Conservation (phyloP, 441 rosid species). For the Rhodomyrtus psidioides region DNA sequence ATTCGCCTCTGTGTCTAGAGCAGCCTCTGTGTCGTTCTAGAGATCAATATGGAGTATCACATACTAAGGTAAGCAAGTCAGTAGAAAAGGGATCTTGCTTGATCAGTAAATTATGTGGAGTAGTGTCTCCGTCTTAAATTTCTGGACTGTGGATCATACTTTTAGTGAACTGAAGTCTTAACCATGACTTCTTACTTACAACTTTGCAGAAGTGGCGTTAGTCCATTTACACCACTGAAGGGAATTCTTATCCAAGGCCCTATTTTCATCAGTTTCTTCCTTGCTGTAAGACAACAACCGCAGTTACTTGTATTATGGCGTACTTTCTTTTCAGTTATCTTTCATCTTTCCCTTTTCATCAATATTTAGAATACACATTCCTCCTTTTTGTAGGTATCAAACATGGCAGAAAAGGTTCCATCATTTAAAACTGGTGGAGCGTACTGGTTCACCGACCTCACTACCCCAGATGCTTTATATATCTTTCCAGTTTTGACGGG, state of each 20-base stretch:
- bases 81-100: neutral
- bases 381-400: constrained; percentile 38
- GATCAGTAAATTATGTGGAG: neutral
- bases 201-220: constrained; percentile 60
- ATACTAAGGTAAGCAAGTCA: neutral
- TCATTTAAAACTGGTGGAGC: constrained; percentile 91
- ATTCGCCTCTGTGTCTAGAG: neutral
- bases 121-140: neutral
- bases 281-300: neutral
- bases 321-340: neutral
- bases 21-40: no score
- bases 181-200: neutral
- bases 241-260: constrained; percentile 3
- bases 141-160: neutral
- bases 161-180: neutral
- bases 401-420: constrained; percentile 91
- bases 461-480: constrained; percentile 62
- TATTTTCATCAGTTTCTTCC: constrained; percentile 4
- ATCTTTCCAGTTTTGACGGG: constrained; percentile 65
- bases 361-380: neutral
- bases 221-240: constrained; percentile 34
- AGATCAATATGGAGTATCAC: neutral
- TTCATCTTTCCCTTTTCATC: neutral
- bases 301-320: neutral
- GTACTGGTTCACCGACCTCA: constrained; percentile 73